Percentiles rank a stretch among this genome's conserved stretches.
Conservation (phyloP, 1,284 basidiomycete species). For the Blastosporella zonata region DNA sequence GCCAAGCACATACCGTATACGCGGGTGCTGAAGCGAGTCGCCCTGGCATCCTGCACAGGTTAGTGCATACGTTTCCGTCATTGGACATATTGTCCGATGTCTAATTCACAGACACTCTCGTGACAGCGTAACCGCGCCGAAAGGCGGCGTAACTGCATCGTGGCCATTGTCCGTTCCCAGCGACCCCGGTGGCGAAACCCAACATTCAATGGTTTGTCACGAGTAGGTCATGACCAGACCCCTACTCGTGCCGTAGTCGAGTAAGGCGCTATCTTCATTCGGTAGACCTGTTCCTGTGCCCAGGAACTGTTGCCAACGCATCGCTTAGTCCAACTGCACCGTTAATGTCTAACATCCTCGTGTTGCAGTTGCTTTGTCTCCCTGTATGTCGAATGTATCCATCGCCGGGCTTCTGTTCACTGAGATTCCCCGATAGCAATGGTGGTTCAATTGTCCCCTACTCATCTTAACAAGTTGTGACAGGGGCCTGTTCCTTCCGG, state of each 20-base stretch:
- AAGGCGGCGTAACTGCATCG: neutral
- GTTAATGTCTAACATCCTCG: too few species aligned
- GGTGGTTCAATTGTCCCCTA: too few species aligned
- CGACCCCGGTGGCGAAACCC: neutral
- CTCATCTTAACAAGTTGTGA: neutral
- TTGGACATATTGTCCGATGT: neutral
- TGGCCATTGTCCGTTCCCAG: neutral
- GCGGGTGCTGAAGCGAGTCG: too few species aligned
- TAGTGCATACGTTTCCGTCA: neutral
- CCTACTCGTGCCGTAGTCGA: neutral
- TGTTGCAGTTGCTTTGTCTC: too few species aligned
- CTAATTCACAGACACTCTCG: too few species aligned
- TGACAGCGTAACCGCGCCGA: neutral
- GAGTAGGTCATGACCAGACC: too few species aligned
- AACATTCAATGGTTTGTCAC: too few species aligned
- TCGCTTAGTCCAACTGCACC: neutral
- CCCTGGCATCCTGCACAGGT: too few species aligned
- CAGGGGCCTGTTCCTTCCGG: constrained; percentile 13
- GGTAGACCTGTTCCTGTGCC: neutral
- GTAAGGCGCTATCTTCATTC: neutral
- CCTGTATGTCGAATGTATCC: too few species aligned
- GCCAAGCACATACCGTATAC: too few species aligned
- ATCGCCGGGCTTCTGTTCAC: neutral
- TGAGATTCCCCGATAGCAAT: neutral
- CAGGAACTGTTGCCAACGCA: too few species aligned